Percentiles rank a stretch among this genome's conserved stretches.
phyloP scores from a whole-genome alignment of 306 rosid genomes.

The Vachellia pachyceras region DNA sequence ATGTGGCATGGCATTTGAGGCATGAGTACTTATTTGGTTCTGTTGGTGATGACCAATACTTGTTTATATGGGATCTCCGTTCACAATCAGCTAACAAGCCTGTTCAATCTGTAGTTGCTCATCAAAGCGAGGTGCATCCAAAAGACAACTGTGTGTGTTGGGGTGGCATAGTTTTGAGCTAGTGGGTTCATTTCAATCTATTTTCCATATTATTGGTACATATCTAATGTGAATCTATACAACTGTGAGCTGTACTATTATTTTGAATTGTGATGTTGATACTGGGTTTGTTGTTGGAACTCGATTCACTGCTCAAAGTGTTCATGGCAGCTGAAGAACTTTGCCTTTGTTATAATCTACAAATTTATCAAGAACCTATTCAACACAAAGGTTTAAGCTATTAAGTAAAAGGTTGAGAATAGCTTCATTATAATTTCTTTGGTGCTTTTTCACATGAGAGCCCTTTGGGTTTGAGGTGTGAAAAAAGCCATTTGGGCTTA shows the following conservation, averaged over 20 bases:
- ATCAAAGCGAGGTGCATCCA: conserved; percentile 83
- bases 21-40: conserved; percentile 98
- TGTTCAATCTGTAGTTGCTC: conserved; percentile 91
- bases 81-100: conserved; percentile 85
- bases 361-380: no score
- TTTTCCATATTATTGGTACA: neutral
- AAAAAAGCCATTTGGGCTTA: neutral
- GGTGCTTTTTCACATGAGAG: neutral
- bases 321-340: neutral
- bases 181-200: neutral
- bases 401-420: neutral
- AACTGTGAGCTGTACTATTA: neutral
- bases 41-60: conserved; percentile 95
- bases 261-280: neutral
- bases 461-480: neutral
- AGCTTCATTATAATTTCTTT: neutral
- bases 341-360: neutral
- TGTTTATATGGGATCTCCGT: conserved; percentile 93
- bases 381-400: neutral
- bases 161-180: neutral
- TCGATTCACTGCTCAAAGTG: neutral
- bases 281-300: neutral
- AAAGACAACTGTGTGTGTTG: neutral
- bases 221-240: neutral
- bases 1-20: conserved; percentile 99